A percentile compares a stretch with the other conserved stretches of the same genome.
phyloP scores from a whole-genome alignment of 306 rosid genomes.

The Fragaria ananassa region DNA sequence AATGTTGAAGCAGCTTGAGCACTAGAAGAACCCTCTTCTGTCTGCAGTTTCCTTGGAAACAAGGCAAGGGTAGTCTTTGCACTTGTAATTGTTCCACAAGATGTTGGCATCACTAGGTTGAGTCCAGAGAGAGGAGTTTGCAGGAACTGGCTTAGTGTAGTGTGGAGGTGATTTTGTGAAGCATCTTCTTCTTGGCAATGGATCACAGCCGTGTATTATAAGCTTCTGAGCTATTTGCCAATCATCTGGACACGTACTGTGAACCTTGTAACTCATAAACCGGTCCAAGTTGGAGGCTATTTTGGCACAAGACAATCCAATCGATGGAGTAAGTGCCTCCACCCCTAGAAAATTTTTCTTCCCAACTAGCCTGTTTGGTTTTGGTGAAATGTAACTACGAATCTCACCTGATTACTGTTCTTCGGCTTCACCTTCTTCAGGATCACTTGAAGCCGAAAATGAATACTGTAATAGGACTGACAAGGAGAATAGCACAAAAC shows the following conservation, averaged over 20 bases:
- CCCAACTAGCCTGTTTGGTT: constrained; percentile 20
- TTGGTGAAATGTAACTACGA: constrained; percentile 23
- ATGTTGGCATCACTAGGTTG: constrained; percentile 22
- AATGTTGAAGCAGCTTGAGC: constrained; percentile 18
- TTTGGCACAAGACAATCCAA: constrained; percentile 16
- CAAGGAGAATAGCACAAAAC: constrained; percentile 19
- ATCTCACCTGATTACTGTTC: constrained; percentile 17
- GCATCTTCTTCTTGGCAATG: constrained; percentile 28
- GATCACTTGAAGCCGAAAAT: constrained; percentile 17
- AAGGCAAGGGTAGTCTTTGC: constrained; percentile 25
- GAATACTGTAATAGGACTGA: constrained; percentile 15
- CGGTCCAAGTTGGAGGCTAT: constrained; percentile 18
- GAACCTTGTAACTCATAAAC: constrained; percentile 23
- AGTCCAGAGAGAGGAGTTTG: constrained; percentile 25
- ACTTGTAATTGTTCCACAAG: constrained; percentile 24
- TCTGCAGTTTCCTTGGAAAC: constrained; percentile 10
- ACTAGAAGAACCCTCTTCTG: constrained; percentile 23
- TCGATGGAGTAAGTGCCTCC: constrained; percentile 19
- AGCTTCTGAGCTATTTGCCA: constrained; percentile 15
- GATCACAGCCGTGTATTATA: constrained; percentile 19
- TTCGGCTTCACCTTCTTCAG: constrained; percentile 12
- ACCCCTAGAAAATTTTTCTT: constrained; percentile 20
- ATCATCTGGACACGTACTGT: constrained; percentile 1
- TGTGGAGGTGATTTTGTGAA: constrained; percentile 24
- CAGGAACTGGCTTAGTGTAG: constrained; percentile 16